A percentile compares a stretch with the other conserved stretches of the same genome.
phyloP scores from a whole-genome alignment of 2,329 filamentous ascomycete genomes.

The Chrysosporium keratinophilum region DNA sequence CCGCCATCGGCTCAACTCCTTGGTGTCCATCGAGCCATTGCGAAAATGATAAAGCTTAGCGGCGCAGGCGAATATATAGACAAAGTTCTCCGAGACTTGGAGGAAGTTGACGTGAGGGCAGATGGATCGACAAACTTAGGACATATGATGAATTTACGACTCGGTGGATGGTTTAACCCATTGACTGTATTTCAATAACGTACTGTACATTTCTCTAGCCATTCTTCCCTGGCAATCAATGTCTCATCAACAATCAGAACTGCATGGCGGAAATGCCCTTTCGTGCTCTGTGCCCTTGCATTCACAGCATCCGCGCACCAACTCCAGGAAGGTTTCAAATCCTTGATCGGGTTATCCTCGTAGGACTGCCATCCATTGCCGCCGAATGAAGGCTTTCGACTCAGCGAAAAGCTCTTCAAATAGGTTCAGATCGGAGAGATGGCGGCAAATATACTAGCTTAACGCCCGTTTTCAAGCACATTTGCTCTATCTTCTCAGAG shows the following conservation, averaged over 20 bases:
- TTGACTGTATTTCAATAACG: not conserved
- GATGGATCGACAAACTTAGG: conserved; percentile 15
- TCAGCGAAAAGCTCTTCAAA: conserved; percentile 33
- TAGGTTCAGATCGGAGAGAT: conserved; percentile 30
- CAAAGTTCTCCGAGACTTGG: conserved; percentile 6
- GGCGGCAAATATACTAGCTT: conserved; percentile 23
- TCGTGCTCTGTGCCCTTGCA: conserved; percentile 16
- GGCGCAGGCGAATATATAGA: conserved; percentile 9
- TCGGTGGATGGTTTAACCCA: not conserved
- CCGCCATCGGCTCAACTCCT: conserved; percentile 24
- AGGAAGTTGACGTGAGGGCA: conserved; percentile 16
- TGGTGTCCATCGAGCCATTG: conserved; percentile 22
- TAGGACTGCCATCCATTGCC: conserved; percentile 21
- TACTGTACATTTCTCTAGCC: conserved; percentile 4
- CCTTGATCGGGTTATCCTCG: conserved; percentile 17
- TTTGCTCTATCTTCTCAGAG: conserved; percentile 10
- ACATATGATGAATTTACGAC: conserved; percentile 6
- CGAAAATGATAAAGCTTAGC: conserved; percentile 22
- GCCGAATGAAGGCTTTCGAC: conserved; percentile 28
- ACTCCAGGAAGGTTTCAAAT: conserved; percentile 24
- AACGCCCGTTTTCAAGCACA: conserved; percentile 13
- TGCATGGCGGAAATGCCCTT: conserved; percentile 21
- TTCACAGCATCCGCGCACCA: conserved; percentile 21
- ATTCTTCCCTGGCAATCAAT: not conserved
- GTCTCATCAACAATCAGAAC: conserved; percentile 12